Evolutionary conservation across 148 eudicot species (phyloP).

Genomic region (Camellia sinensis): DNA sequence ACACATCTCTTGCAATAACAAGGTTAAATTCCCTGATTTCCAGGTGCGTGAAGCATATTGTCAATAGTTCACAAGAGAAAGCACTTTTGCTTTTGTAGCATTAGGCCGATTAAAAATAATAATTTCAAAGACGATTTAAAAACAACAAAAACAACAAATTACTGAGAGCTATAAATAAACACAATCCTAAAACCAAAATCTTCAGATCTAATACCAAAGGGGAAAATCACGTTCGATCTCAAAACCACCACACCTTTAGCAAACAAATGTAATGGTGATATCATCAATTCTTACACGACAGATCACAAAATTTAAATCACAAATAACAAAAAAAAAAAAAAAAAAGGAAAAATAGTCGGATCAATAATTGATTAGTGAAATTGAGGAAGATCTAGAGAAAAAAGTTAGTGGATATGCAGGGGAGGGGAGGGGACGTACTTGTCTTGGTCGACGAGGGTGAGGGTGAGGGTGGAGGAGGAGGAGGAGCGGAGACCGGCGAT

Average conservation of each 20-base stretch:
- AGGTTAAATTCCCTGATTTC: not conserved
- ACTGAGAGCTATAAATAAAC: too few relatives aligned
- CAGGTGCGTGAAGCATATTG: not conserved
- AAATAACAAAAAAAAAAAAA: not conserved
- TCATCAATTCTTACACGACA: not conserved
- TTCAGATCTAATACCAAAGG: not conserved
- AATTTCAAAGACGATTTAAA: too few relatives aligned
- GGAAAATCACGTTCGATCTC: not conserved
- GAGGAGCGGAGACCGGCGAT: constrained; percentile 66
- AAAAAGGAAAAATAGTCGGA: not conserved
- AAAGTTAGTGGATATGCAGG: not conserved
- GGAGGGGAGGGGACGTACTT: constrained; percentile 38
- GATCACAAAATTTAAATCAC: not conserved
- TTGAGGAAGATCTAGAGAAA: constrained; percentile 17
- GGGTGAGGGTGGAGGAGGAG: constrained; percentile 53
- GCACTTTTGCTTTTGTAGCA: not conserved
- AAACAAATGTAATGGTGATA: not conserved
- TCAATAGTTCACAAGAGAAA: not conserved
- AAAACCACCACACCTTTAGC: not conserved
- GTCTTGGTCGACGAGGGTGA: constrained; percentile 67
- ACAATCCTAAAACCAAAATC: not conserved
- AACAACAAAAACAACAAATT: not conserved
- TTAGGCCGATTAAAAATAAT: not conserved
- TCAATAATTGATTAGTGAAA: not conserved
- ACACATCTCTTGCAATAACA: not conserved